Conservation (phyloP, 2,329 filamentous ascomycete species). For the Fusarium floridanum region DNA sequence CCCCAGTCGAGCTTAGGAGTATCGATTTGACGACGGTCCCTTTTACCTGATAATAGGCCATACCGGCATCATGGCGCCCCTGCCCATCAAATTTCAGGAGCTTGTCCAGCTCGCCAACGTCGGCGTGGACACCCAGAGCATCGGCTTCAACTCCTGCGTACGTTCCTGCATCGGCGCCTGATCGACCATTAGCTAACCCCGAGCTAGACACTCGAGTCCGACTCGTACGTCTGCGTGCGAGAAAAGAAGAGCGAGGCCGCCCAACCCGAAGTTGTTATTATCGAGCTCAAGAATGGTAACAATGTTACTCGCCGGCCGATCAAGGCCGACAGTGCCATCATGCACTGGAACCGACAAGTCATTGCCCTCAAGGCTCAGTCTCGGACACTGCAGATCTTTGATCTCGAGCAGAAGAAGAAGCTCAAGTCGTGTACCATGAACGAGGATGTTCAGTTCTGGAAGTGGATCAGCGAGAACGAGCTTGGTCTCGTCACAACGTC, state of each 20-base stretch:
- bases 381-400: constrained; percentile 97
- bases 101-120: constrained; percentile 75
- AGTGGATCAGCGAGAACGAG: constrained; percentile 93
- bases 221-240: constrained; percentile 94
- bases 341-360: constrained; percentile 97
- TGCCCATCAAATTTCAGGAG: constrained; percentile 95
- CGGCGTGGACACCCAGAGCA: constrained; percentile 64
- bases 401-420: constrained; percentile 92
- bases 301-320: constrained; percentile 94
- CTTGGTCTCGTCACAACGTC: constrained; percentile 92
- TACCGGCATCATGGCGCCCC: constrained; percentile 69
- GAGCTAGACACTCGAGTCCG: constrained; percentile 92
- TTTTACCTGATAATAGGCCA: constrained; percentile 46
- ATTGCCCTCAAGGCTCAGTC: constrained; percentile 97
- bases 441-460: constrained; percentile 99
- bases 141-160: constrained; percentile 86
- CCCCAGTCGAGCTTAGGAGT: constrained; percentile 40
- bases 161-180: constrained; percentile 51
- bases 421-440: constrained; percentile 97
- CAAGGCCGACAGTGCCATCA: constrained; percentile 99
- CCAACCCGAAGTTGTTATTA: constrained; percentile 93
- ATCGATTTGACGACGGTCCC: constrained; percentile 42
- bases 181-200: constrained; percentile 37
- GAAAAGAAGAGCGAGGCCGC: constrained; percentile 90
- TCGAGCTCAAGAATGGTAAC: constrained; percentile 98